Evolutionary conservation across 306 rosid genomes (phyloP).

Genomic region (Lathyrus tuberosus): DNA sequence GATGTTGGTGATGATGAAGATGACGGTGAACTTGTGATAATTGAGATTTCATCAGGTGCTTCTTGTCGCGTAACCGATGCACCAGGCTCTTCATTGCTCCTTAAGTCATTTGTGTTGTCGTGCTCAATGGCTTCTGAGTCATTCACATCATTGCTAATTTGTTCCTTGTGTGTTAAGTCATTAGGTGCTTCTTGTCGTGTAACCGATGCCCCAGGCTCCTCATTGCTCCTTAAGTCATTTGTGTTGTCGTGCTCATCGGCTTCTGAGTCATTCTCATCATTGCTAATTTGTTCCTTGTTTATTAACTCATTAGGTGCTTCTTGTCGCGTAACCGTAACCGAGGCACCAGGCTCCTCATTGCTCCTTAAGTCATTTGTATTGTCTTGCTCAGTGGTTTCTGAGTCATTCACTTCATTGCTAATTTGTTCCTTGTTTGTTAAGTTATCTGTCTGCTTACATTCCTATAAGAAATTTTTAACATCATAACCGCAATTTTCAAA

Average conservation of each 20-base stretch:
- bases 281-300: constrained; percentile 27
- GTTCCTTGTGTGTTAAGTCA: constrained; percentile 25
- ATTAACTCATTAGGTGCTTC: constrained; percentile 37
- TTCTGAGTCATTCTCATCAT: constrained; percentile 35
- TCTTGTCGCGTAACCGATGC: constrained; percentile 42
- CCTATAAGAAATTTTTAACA: constrained; percentile 38
- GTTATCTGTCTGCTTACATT: constrained; percentile 37
- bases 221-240: not conserved
- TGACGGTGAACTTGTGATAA: constrained; percentile 39
- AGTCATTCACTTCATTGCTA: too few species aligned
- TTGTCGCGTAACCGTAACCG: constrained; percentile 32
- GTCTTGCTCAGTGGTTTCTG: too few species aligned
- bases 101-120: constrained; percentile 32
- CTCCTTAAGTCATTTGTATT: too few species aligned
- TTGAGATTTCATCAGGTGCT: constrained; percentile 40
- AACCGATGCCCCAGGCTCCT: constrained; percentile 39
- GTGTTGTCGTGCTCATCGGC: constrained; percentile 4
- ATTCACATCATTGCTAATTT: constrained; percentile 27
- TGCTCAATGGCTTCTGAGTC: constrained; percentile 28
- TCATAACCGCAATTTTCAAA: not conserved
- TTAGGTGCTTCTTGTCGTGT: constrained; percentile 36
- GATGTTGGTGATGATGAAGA: constrained; percentile 52
- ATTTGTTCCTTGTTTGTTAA: not conserved
- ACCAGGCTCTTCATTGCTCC: constrained; percentile 34
- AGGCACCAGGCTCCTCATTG: too few species aligned